Evolutionary conservation across 2,329 filamentous ascomycete species (phyloP).

Genomic region (Scedosporium minutisporum): DNA sequence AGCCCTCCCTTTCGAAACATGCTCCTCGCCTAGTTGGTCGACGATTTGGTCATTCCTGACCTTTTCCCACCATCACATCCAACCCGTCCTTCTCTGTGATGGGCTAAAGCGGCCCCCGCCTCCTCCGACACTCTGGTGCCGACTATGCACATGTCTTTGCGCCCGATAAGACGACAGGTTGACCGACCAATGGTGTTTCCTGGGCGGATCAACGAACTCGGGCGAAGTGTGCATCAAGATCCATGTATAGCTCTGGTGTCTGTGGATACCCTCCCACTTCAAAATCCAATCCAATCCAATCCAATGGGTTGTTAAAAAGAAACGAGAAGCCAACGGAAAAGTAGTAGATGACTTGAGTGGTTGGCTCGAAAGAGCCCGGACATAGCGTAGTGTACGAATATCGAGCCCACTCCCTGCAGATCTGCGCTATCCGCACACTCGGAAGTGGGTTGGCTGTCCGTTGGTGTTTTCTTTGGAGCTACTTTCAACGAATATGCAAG

Average conservation of each 20-base stretch:
- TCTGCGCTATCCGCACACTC: too few relatives aligned
- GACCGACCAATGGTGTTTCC: not conserved
- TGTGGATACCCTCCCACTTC: too few relatives aligned
- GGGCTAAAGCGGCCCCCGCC: not conserved
- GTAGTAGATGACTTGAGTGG: not conserved
- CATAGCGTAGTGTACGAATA: not conserved
- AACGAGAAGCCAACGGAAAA: not conserved
- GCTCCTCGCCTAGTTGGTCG: constrained; percentile 1
- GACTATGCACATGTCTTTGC: constrained; percentile 5
- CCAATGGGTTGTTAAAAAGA: not conserved
- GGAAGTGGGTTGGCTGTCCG: too few relatives aligned
- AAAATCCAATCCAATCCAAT: too few relatives aligned
- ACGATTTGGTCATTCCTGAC: not conserved
- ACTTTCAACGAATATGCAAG: too few relatives aligned
- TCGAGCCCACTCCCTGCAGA: not conserved
- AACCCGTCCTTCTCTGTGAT: not conserved
- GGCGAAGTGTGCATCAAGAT: not conserved
- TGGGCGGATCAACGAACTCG: not conserved
- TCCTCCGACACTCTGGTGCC: not conserved
- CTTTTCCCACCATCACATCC: not conserved
- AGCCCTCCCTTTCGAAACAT: constrained; percentile 1
- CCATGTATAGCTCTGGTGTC: too few relatives aligned
- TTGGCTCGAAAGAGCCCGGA: not conserved
- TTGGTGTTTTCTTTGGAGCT: too few relatives aligned
- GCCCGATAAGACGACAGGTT: not conserved